Percentiles rank a stretch among this genome's conserved stretches.
Evolutionary conservation across 208 protist species (phyloP).

Genomic region (Trypanosoma lewisi): DNA sequence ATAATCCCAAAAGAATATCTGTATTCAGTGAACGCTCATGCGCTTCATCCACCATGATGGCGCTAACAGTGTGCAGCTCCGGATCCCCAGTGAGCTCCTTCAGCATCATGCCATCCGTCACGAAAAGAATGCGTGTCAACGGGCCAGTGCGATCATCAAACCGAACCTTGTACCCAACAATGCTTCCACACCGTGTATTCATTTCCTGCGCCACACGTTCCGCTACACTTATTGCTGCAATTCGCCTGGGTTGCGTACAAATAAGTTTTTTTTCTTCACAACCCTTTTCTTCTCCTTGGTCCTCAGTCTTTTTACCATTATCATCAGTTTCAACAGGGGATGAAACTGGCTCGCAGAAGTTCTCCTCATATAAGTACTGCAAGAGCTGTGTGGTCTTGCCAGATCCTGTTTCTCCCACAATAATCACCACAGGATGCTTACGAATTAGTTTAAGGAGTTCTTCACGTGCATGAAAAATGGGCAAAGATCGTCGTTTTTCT

Average conservation of each 20-base stretch:
- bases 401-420: slow-evolving; percentile 93
- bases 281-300: not conserved
- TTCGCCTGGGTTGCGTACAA: slow-evolving; percentile 99
- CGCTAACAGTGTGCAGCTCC: slow-evolving; percentile 90
- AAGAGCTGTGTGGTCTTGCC: slow-evolving; percentile 93
- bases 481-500: slow-evolving; percentile 80
- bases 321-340: not conserved
- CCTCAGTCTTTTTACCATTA: not conserved
- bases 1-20: slow-evolving; percentile 90
- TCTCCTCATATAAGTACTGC: slow-evolving; percentile 88
- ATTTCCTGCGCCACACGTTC: slow-evolving; percentile 97
- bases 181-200: slow-evolving; percentile 71
- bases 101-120: slow-evolving; percentile 99
- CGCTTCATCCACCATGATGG: slow-evolving; percentile 99
- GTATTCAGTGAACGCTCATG: slow-evolving; percentile 96
- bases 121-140: slow-evolving; percentile 93
- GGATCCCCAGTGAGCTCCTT: slow-evolving; percentile 96
- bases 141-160: slow-evolving; percentile 96
- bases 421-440: slow-evolving; percentile 78
- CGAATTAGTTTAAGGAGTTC: slow-evolving; percentile 86
- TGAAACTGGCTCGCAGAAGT: slow-evolving; percentile 40
- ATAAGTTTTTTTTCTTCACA: slow-evolving; percentile 51
- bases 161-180: slow-evolving; percentile 97
- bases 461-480: slow-evolving; percentile 92
- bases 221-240: slow-evolving; percentile 99